Evolutionary conservation across 805 yeast genomes (phyloP).

Genomic region (Candida maesae): DNA sequence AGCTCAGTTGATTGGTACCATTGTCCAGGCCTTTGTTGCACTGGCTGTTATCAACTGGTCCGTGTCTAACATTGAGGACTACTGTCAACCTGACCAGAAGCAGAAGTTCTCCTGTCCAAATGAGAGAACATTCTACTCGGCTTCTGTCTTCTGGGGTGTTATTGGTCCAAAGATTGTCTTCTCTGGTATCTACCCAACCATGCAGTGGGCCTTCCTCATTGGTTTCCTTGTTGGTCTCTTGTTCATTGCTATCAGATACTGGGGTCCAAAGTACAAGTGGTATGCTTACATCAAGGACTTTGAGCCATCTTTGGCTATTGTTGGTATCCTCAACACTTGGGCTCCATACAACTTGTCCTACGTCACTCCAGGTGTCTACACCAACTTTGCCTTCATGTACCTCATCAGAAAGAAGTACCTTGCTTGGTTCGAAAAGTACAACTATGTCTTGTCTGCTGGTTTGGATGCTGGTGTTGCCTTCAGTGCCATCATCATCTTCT

Average conservation of each 20-base stretch:
- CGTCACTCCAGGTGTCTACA: slow-evolving; percentile 28
- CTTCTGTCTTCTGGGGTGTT: slow-evolving; percentile 47
- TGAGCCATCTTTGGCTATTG: slow-evolving; percentile 49
- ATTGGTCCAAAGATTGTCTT: slow-evolving; percentile 55
- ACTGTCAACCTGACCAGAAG: slow-evolving; percentile 33
- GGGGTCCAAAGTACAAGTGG: slow-evolving; percentile 18
- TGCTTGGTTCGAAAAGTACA: slow-evolving; percentile 52
- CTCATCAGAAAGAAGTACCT: slow-evolving; percentile 34
- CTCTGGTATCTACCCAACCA: slow-evolving; percentile 53
- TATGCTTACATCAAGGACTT: slow-evolving; percentile 17
- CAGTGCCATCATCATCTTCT: slow-evolving; percentile 48
- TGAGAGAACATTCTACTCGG: slow-evolving; percentile 37
- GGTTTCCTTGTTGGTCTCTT: slow-evolving; percentile 40
- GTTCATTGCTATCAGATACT: slow-evolving; percentile 28
- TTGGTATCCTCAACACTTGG: slow-evolving; percentile 41
- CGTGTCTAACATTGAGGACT: slow-evolving; percentile 30
- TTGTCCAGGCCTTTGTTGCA: slow-evolving; percentile 27
- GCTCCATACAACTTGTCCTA: slow-evolving; percentile 52
- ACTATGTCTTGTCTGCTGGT: slow-evolving; percentile 51
- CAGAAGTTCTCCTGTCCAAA: slow-evolving; percentile 40
- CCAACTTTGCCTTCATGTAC: slow-evolving; percentile 43
- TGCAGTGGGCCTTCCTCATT: slow-evolving; percentile 61
- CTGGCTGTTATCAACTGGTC: slow-evolving; percentile 36
- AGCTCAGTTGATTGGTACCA: slow-evolving; percentile 35
- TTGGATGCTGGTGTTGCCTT: slow-evolving; percentile 62